phyloP scores from a whole-genome alignment of 345 rosid species.

The Populus alba region DNA sequence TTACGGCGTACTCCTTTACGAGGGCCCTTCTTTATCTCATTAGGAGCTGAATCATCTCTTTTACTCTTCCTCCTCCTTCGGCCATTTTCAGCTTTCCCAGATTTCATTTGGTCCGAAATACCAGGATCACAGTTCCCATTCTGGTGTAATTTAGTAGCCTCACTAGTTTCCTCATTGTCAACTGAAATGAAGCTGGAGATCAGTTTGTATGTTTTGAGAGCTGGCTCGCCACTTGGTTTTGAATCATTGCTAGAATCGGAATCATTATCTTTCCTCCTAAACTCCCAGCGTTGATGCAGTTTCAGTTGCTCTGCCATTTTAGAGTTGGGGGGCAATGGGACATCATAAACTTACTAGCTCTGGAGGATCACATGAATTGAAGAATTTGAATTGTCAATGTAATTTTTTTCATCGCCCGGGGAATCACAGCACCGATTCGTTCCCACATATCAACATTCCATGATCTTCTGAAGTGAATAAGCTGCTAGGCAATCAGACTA shows the following conservation, averaged over 20 bases:
- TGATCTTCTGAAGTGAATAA: not conserved
- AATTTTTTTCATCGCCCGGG: not conserved
- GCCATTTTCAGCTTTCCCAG: constrained; percentile 26
- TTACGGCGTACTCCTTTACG: constrained; percentile 6
- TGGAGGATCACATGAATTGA: not conserved
- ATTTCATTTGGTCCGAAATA: constrained; percentile 8
- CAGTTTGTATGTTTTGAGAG: constrained; percentile 29
- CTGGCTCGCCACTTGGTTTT: constrained; percentile 25
- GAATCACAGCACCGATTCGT: not conserved
- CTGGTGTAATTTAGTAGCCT: constrained; percentile 25
- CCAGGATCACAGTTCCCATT: constrained; percentile 14
- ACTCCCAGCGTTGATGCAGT: constrained; percentile 52
- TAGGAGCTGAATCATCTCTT: constrained; percentile 7
- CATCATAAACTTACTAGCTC: constrained; percentile 5
- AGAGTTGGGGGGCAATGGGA: constrained; percentile 2
- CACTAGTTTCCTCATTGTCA: constrained; percentile 29
- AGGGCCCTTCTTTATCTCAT: constrained; percentile 19
- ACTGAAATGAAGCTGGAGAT: constrained; percentile 20
- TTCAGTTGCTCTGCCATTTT: constrained; percentile 34
- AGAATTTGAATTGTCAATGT: constrained; percentile 3
- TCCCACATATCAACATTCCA: not conserved
- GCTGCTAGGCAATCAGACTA: not conserved
- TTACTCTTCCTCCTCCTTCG: constrained; percentile 15
- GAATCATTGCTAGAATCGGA: constrained; percentile 44
- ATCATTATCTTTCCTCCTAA: constrained; percentile 37